Percentiles rank a stretch among this genome's conserved stretches.
These are phyloP conservation scores for Cenchrus americanus DNA, from an alignment of 176 grass and related monocot genomes.

Conservation along the genomic window DNA sequence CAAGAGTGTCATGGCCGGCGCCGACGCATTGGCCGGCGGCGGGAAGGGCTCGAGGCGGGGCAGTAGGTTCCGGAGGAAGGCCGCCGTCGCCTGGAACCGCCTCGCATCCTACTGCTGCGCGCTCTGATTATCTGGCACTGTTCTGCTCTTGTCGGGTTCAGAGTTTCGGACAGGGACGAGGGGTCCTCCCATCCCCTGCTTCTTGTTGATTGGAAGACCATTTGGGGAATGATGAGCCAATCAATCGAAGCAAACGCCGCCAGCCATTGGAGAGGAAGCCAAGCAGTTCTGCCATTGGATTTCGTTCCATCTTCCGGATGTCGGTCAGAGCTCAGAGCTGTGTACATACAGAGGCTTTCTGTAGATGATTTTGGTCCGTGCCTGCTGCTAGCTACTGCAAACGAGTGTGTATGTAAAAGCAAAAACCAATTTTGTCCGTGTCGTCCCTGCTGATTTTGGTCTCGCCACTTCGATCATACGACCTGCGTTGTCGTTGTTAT, in stretches of 20 bases:
- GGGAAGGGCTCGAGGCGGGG: background rate
- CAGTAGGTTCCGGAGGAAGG: background rate
- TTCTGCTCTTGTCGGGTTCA: background rate
- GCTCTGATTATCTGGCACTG: background rate
- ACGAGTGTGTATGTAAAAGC: no score
- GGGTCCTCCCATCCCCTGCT: no score
- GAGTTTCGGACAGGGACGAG: no score
- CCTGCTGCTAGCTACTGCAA: no score
- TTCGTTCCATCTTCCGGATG: no score
- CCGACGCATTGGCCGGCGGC: background rate
- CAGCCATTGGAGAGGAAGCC: background rate
- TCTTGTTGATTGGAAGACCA: no score
- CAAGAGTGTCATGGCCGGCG: background rate
- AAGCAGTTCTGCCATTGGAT: no score
- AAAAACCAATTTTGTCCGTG: background rate
- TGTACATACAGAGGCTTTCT: background rate
- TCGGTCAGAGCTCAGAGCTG: background rate
- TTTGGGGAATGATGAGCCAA: background rate
- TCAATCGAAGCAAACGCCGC: background rate
- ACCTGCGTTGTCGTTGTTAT: background rate
- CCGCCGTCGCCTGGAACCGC: conserved; percentile 21
- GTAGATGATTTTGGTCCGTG: background rate
- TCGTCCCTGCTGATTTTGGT: background rate
- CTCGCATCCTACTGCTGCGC: conserved; percentile 28
- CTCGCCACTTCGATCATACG: no score